Evolutionary conservation across 306 rosid species (phyloP), one percentile per base, ranked within the genome.

Genomic region (Phaseolus lunatus): DNA sequence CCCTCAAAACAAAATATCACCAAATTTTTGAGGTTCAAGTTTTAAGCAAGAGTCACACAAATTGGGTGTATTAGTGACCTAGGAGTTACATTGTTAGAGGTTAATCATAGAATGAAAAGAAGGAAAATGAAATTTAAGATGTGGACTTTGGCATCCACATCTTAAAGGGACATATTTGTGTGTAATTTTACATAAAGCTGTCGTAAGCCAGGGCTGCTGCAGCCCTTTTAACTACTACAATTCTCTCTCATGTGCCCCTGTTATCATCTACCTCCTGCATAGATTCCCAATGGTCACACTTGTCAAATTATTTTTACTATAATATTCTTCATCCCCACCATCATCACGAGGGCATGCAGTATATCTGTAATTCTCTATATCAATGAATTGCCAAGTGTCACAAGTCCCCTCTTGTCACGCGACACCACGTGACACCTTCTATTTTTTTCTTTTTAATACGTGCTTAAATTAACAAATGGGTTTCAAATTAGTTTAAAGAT

Each of bases 291-390:
- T 61, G 39, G 76, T 69, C 81, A 76, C 70, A 76, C 62, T 74
- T 79, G 83, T 70, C 84, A 75, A 84, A 80, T 70, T 33, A 72
- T 76, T 81, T 33, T 43, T 13, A 84, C 63, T 85, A 76, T 43
- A 80, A 49, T 89, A 86, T 61, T 82, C 44, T 63, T 33, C 13
- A 72, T 41, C 52, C 33, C 19, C 81, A 63, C 72, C 81, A 71
- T 22, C 1, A 80, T 86, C 94, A 88, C 92, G 87, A 86, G 96
- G 83, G 79, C 14, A 9, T 65, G 62, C 88, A 91, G 44, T 69
- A 65, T 81, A 26, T 68, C 59, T 65, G 70, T 31, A 48, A 58
- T 57, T 73, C 47, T 78, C 3, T 74, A 39, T 58, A 35, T 57
- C 45, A 69, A 15, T 64, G 1, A 44, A 44, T 69, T 16, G 50